These are phyloP conservation scores for Lodderomyces jiufengensis DNA, from an alignment of 1,139 yeast genomes.

Conservation along the genomic window DNA sequence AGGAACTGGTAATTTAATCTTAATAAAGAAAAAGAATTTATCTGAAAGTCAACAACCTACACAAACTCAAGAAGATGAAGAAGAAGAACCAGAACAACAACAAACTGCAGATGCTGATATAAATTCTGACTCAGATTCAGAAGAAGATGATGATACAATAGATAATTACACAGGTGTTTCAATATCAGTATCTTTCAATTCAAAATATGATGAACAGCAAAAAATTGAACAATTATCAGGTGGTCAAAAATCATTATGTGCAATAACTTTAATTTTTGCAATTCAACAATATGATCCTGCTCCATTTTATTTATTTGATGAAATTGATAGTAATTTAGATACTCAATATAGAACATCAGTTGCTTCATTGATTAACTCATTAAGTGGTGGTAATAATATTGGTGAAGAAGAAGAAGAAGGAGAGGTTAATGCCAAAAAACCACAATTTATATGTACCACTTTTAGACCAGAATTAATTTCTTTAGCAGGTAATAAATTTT, in stretches of 20 bases:
- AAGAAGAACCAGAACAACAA: slow-evolving; percentile 10
- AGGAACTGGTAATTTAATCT: slow-evolving; percentile 72
- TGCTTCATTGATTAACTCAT: slow-evolving; percentile 65
- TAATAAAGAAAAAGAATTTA: slow-evolving; percentile 44
- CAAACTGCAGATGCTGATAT: not conserved
- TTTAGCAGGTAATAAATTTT: slow-evolving; percentile 74
- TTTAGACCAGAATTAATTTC: slow-evolving; percentile 91
- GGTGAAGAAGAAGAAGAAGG: too few species aligned
- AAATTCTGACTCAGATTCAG: slow-evolving; percentile 18
- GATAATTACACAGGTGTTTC: slow-evolving; percentile 79
- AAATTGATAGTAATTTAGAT: slow-evolving; percentile 93
- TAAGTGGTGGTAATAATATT: slow-evolving; percentile 38
- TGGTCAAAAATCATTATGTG: slow-evolving; percentile 94
- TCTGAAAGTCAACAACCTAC: not conserved
- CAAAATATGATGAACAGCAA: slow-evolving; percentile 81
- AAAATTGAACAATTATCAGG: slow-evolving; percentile 91
- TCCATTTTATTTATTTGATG: slow-evolving; percentile 93
- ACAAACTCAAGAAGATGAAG: slow-evolving; percentile 1
- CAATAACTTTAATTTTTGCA: slow-evolving; percentile 87
- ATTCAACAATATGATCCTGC: slow-evolving; percentile 96
- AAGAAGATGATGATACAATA: slow-evolving; percentile 25
- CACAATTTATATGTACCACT: slow-evolving; percentile 94
- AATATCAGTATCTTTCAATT: slow-evolving; percentile 86
- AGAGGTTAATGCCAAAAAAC: slow-evolving; percentile 19
- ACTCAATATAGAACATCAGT: slow-evolving; percentile 89